phyloP scores from a whole-genome alignment of 768 basidiomycete species.

The Termitomyces sp. region DNA sequence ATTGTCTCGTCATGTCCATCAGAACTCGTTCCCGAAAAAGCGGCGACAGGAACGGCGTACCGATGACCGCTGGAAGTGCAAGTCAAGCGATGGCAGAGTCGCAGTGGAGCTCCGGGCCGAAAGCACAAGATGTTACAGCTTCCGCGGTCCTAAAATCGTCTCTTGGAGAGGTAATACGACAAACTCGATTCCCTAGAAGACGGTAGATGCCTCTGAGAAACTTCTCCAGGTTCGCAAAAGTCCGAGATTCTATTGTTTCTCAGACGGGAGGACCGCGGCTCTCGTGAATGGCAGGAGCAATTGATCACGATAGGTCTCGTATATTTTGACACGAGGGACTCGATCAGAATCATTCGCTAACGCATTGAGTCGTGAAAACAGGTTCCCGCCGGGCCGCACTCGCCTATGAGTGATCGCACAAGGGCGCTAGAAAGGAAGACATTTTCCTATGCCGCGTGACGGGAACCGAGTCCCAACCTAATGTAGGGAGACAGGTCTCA shows the following conservation, averaged over 20 bases:
- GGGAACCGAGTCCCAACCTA: background rate
- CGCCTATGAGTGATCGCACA: background rate
- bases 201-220: conserved; percentile 2
- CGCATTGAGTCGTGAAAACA: background rate
- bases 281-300: background rate
- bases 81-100: background rate
- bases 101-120: conserved; percentile 5
- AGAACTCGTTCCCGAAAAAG: conserved; percentile 3
- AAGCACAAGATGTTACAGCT: background rate
- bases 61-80: background rate
- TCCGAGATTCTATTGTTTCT: conserved; percentile 2
- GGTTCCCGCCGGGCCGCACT: conserved; percentile 4
- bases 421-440: background rate
- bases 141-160: conserved; percentile 5
- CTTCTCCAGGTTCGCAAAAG: conserved; percentile 7
- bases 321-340: conserved; percentile 2
- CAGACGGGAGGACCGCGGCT: conserved; percentile 2
- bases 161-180: background rate
- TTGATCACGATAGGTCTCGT: conserved; percentile 1
- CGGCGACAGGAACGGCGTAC: conserved; percentile 5
- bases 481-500: background rate
- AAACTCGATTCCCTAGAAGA: background rate
- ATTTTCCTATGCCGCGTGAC: background rate
- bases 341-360: conserved; percentile 8
- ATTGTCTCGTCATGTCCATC: conserved; percentile 1